These are phyloP conservation scores for Nicotiana tomentosiformis DNA, from an alignment of 257 asterid genomes.

Conservation along the genomic window DNA sequence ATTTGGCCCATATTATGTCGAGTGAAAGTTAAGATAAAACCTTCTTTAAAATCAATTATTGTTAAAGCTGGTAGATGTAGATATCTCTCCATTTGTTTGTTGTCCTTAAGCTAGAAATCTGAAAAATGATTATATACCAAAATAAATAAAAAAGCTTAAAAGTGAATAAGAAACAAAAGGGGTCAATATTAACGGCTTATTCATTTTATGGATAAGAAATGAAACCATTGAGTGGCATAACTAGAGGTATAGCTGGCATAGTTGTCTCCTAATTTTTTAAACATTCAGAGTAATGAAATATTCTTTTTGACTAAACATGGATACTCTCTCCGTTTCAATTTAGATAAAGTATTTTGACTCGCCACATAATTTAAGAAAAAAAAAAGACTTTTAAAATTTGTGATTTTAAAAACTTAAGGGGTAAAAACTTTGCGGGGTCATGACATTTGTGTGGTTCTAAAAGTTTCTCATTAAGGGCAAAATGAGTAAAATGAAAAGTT, in stretches of 20 bases:
- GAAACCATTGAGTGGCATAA: not conserved
- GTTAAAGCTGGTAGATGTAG: not conserved
- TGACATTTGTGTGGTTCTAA: no score
- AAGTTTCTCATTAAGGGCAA: no score
- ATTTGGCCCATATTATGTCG: not conserved
- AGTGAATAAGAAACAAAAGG: not conserved
- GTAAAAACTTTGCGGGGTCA: no score
- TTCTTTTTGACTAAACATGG: not conserved
- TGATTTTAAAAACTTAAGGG: no score
- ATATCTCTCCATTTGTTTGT: not conserved
- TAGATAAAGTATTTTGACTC: no score
- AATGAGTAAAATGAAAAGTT: no score
- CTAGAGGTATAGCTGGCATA: not conserved
- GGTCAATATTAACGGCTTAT: not conserved
- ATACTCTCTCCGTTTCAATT: not conserved
- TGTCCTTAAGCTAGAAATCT: not conserved
- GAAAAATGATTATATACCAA: not conserved
- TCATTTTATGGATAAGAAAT: not conserved
- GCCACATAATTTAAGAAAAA: no score
- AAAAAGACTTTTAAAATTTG: no score
- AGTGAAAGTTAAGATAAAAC: no score
- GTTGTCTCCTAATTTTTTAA: not conserved
- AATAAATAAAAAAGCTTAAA: not conserved
- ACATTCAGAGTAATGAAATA: not conserved
- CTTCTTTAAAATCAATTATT: not conserved